phyloP scores from a whole-genome alignment of 345 rosid species.

The Geranium rotundifolium region DNA sequence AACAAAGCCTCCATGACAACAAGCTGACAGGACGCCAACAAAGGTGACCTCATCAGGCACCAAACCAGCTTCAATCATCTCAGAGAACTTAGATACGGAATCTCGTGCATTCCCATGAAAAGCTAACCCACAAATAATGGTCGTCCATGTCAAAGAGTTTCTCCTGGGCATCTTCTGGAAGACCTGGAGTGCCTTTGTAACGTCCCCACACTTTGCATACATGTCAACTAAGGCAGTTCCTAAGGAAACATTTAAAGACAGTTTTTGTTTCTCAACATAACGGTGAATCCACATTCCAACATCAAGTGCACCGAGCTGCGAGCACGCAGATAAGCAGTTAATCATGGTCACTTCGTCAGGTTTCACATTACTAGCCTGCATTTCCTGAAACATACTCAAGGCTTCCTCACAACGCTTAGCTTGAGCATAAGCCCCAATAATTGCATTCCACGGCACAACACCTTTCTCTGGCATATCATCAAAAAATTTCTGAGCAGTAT shows the following conservation, averaged over 20 bases:
- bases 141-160: slow-evolving; percentile 73
- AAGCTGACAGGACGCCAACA: slow-evolving; percentile 68
- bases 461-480: slow-evolving; percentile 58
- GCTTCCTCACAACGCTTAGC: slow-evolving; percentile 60
- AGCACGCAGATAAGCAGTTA: slow-evolving; percentile 77
- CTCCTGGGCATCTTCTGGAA: slow-evolving; percentile 49
- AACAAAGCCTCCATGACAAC: slow-evolving; percentile 84
- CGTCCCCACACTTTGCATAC: slow-evolving; percentile 84
- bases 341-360: slow-evolving; percentile 76
- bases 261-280: slow-evolving; percentile 43
- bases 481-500: slow-evolving; percentile 45
- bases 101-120: slow-evolving; percentile 53
- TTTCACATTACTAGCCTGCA: slow-evolving; percentile 48
- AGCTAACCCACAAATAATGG: slow-evolving; percentile 67
- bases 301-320: slow-evolving; percentile 82
- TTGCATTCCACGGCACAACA: slow-evolving; percentile 73
- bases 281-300: slow-evolving; percentile 77
- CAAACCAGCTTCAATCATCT: slow-evolving; percentile 55
- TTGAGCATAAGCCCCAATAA: slow-evolving; percentile 66
- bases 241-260: slow-evolving; percentile 45
- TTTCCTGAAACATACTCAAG: slow-evolving; percentile 53
- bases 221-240: slow-evolving; percentile 79
- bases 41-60: slow-evolving; percentile 77
- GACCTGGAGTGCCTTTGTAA: slow-evolving; percentile 51
- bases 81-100: slow-evolving; percentile 53